Conservation (phyloP, 139 green algal species). For the Pseudopediastrum boryanum region DNA sequence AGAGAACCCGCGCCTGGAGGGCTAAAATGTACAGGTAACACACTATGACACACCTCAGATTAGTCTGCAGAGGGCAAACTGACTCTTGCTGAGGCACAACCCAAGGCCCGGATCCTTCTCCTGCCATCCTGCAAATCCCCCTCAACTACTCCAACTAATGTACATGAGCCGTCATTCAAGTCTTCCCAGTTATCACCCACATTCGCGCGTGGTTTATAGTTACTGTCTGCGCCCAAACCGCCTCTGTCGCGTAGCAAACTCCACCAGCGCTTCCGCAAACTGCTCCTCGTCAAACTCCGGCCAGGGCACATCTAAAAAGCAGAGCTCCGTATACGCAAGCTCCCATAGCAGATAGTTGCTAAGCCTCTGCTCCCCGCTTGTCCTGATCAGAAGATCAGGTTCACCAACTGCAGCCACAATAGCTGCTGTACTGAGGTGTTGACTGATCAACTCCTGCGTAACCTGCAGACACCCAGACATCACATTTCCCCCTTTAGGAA, state of each 20-base stretch:
- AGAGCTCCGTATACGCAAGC: constrained; percentile 79
- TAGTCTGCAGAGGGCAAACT: too few species aligned
- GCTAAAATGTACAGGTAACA: too few species aligned
- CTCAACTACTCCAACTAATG: too few species aligned
- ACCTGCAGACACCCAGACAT: constrained; percentile 33
- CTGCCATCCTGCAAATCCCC: too few species aligned
- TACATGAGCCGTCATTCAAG: too few species aligned
- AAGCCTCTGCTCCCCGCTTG: constrained; percentile 79
- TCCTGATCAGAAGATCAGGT: constrained; percentile 82
- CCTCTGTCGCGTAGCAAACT: constrained; percentile 54
- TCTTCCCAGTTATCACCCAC: too few species aligned
- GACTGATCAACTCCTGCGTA: constrained; percentile 37
- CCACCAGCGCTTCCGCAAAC: constrained; percentile 46
- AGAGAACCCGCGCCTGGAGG: too few species aligned
- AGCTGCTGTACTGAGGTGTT: constrained; percentile 31
- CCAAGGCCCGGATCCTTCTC: too few species aligned
- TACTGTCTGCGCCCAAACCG: constrained; percentile 56
- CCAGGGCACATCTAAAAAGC: constrained; percentile 69
- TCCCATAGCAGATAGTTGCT: constrained; percentile 90
- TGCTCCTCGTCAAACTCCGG: constrained; percentile 71
- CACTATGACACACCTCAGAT: too few species aligned
- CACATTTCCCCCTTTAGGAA: not conserved
- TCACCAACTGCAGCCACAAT: constrained; percentile 29
- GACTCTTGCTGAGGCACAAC: too few species aligned
- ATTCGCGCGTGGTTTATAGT: not conserved